phyloP scores from a whole-genome alignment of 345 rosid species.

The Turritis glabra region DNA sequence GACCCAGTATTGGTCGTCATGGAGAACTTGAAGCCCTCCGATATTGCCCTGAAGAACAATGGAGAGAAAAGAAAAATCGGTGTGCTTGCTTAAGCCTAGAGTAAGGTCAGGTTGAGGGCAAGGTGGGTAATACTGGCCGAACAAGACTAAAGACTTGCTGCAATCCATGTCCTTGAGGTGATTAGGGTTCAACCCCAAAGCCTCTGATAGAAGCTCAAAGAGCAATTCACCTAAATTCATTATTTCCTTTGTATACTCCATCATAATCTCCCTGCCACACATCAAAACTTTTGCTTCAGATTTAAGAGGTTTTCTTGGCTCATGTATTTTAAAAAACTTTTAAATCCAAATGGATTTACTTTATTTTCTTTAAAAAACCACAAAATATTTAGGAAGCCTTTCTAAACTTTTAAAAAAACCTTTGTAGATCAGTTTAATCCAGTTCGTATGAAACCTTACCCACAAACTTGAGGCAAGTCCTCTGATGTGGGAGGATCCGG shows the following conservation, averaged over 20 bases:
- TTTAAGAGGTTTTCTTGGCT: too few species aligned
- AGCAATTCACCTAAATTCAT: slow-evolving; percentile 33
- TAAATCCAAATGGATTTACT: too few species aligned
- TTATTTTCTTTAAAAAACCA: too few species aligned
- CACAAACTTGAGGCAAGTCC: slow-evolving; percentile 44
- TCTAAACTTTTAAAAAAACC: too few species aligned
- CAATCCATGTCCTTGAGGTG: slow-evolving; percentile 43
- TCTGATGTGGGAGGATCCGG: slow-evolving; percentile 42
- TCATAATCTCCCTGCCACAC: slow-evolving; percentile 33
- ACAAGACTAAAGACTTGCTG: neutral
- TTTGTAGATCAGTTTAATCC: too few species aligned
- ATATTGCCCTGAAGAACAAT: neutral
- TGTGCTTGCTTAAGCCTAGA: neutral
- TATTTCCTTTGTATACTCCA: slow-evolving; percentile 35
- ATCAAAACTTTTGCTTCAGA: neutral
- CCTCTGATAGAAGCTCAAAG: slow-evolving; percentile 50
- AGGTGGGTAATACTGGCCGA: neutral
- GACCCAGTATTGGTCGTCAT: neutral
- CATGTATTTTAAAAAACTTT: too few species aligned
- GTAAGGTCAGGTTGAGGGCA: neutral
- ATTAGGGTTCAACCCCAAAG: slow-evolving; percentile 42
- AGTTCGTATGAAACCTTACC: slow-evolving; percentile 32
- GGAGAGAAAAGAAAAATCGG: neutral
- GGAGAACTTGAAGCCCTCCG: neutral
- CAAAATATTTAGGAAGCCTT: too few species aligned